phyloP scores from a whole-genome alignment of 78 protist genomes.

The Chrysochromulina parva region DNA sequence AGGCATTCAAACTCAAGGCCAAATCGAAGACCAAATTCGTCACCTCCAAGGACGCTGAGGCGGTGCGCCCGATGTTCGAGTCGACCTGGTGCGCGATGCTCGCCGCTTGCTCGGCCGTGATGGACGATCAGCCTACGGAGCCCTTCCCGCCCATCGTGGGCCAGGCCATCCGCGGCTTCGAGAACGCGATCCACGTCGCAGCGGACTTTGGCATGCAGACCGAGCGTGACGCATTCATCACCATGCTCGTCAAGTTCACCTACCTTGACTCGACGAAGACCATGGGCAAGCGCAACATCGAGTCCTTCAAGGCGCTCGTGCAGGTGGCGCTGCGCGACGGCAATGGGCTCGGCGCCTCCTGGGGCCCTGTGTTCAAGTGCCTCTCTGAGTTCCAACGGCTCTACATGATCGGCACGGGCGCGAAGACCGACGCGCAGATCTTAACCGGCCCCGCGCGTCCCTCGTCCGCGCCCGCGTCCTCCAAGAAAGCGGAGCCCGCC shows the following conservation, averaged over 20 bases:
- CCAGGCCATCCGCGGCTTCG: conserved; percentile 23
- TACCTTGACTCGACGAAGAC: conserved; percentile 46
- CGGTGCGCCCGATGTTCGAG: conserved; percentile 28
- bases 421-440: conserved; percentile 8
- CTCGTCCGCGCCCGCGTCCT: not conserved
- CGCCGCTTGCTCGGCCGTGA: not conserved
- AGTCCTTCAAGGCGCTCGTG: conserved; percentile 73
- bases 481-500: no score
- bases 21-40: not conserved
- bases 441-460: not conserved
- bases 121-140: not conserved
- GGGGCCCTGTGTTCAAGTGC: conserved; percentile 71
- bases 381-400: conserved; percentile 79
- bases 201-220: conserved; percentile 68
- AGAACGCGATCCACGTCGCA: conserved; percentile 62
- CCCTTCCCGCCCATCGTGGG: not conserved
- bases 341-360: conserved; percentile 74
- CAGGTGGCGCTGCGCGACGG: conserved; percentile 82
- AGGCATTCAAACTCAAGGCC: conserved; percentile 7
- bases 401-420: conserved; percentile 48
- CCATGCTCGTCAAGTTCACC: conserved; percentile 88
- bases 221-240: conserved; percentile 91
- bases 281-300: conserved; percentile 83
- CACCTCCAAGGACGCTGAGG: conserved; percentile 3
- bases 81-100: conserved; percentile 6